phyloP scores from a whole-genome alignment of 441 rosid genomes.

The Kokia cookei region DNA sequence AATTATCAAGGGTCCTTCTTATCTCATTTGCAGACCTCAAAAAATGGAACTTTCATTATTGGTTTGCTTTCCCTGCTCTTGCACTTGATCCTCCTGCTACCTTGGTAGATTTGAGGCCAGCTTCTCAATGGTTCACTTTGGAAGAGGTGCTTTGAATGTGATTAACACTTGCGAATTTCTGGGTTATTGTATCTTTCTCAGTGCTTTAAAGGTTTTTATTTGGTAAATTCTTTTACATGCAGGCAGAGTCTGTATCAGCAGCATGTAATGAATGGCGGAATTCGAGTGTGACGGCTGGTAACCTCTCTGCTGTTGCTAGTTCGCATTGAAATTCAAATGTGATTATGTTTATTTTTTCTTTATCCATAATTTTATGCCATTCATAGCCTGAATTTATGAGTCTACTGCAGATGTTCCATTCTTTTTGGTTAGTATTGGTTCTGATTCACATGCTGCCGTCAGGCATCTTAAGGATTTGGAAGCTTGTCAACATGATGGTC shows the following conservation, averaged over 20 bases:
- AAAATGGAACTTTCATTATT: slow-evolving; percentile 83
- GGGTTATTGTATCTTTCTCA: background rate
- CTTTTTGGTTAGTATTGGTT: slow-evolving; percentile 53
- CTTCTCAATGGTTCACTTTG: slow-evolving; percentile 60
- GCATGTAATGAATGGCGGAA: slow-evolving; percentile 88
- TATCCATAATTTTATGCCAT: background rate
- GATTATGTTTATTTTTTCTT: background rate
- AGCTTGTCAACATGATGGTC: slow-evolving; percentile 50
- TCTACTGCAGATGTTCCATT: slow-evolving; percentile 72
- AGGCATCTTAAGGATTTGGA: slow-evolving; percentile 73
- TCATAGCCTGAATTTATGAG: background rate
- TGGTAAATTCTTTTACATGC: slow-evolving; percentile 9
- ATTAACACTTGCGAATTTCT: background rate
- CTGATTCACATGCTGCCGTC: slow-evolving; percentile 49
- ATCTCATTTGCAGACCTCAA: slow-evolving; percentile 86
- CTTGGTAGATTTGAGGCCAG: slow-evolving; percentile 64
- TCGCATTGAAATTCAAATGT: background rate
- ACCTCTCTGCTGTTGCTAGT: slow-evolving; percentile 1
- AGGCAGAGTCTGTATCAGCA: slow-evolving; percentile 72
- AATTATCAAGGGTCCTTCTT: slow-evolving; percentile 68
- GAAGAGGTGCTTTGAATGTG: slow-evolving; percentile 46
- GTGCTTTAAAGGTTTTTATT: background rate
- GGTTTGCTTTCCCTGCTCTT: slow-evolving; percentile 93
- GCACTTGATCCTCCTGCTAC: slow-evolving; percentile 82
- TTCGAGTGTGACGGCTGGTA: slow-evolving; percentile 74